Percentiles rank a stretch among this genome's conserved stretches.
Conservation (phyloP, 768 basidiomycete genomes). For the Lactarius hengduanensis region DNA sequence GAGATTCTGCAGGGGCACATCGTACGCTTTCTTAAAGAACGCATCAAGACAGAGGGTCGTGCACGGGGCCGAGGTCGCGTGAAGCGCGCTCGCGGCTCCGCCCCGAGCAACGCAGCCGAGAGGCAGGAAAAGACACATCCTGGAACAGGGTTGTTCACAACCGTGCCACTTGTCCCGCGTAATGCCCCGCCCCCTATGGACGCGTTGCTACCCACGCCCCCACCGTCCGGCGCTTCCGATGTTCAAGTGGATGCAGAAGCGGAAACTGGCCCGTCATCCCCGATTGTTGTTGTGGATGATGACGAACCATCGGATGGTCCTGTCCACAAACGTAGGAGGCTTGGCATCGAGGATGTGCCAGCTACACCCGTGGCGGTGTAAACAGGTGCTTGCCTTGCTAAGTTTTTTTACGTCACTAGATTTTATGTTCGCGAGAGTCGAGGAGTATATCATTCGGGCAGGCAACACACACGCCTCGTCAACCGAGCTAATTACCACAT, state of each 20-base stretch:
- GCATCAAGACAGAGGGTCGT: slow-evolving; percentile 45
- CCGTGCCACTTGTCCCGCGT: slow-evolving; percentile 21
- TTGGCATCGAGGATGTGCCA: slow-evolving; percentile 30
- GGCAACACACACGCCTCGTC: slow-evolving; percentile 5
- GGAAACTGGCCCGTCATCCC: slow-evolving; percentile 43
- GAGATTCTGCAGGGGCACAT: slow-evolving; percentile 82
- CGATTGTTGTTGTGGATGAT: slow-evolving; percentile 59
- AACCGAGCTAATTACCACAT: slow-evolving; percentile 17
- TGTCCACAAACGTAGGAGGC: slow-evolving; percentile 52
- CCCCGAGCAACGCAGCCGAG: slow-evolving; percentile 12
- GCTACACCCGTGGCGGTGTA: slow-evolving; percentile 19
- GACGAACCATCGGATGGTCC: slow-evolving; percentile 54
- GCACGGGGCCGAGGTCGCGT: slow-evolving; percentile 31
- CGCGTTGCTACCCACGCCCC: slow-evolving; percentile 38
- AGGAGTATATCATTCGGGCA: slow-evolving; percentile 3
- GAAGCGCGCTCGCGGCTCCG: slow-evolving; percentile 29
- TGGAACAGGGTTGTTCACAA: slow-evolving; percentile 23
- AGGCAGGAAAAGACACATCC: slow-evolving; percentile 16
- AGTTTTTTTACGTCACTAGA: slow-evolving; percentile 17
- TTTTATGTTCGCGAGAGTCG: slow-evolving; percentile 1
- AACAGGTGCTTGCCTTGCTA: not conserved
- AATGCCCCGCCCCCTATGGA: slow-evolving; percentile 22
- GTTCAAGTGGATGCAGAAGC: slow-evolving; percentile 28
- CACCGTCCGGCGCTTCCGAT: slow-evolving; percentile 27
- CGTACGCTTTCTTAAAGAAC: slow-evolving; percentile 80